phyloP scores from a whole-genome alignment of 2,329 filamentous ascomycete genomes.

The Aspergillus ochraceus region DNA sequence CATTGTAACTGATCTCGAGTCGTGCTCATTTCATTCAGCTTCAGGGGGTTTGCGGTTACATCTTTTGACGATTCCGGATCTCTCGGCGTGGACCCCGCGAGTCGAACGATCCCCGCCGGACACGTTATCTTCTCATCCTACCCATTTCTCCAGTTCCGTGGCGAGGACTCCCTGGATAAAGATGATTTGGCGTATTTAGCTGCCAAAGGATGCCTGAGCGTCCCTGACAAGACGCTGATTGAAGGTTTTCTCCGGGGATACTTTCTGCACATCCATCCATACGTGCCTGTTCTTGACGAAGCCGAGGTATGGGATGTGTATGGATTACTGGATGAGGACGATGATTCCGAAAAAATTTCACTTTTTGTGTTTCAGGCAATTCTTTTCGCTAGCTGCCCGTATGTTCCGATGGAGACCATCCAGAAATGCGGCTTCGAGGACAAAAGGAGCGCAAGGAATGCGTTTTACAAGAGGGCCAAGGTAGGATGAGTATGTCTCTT shows the following conservation, averaged over 20 bases:
- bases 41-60: slow-evolving; percentile 6
- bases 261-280: slow-evolving; percentile 32
- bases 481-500: slow-evolving; percentile 18
- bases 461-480: slow-evolving; percentile 48
- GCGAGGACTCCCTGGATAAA: slow-evolving; percentile 25
- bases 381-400: slow-evolving; percentile 30
- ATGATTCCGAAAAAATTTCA: slow-evolving; percentile 21
- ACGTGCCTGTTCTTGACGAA: slow-evolving; percentile 36
- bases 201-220: slow-evolving; percentile 48
- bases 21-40: slow-evolving; percentile 1
- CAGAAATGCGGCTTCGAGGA: slow-evolving; percentile 40
- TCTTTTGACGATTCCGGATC: neutral
- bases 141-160: slow-evolving; percentile 22
- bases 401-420: slow-evolving; percentile 51
- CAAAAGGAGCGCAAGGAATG: slow-evolving; percentile 46
- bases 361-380: slow-evolving; percentile 34
- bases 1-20: neutral
- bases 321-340: neutral
- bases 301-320: slow-evolving; percentile 47
- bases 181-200: slow-evolving; percentile 52
- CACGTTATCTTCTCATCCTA: slow-evolving; percentile 15
- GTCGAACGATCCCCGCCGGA: slow-evolving; percentile 1
- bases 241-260: slow-evolving; percentile 50
- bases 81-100: neutral
- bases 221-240: slow-evolving; percentile 44